Conservation (phyloP, 495 filamentous ascomycete genomes). For the Platismatia glauca region DNA sequence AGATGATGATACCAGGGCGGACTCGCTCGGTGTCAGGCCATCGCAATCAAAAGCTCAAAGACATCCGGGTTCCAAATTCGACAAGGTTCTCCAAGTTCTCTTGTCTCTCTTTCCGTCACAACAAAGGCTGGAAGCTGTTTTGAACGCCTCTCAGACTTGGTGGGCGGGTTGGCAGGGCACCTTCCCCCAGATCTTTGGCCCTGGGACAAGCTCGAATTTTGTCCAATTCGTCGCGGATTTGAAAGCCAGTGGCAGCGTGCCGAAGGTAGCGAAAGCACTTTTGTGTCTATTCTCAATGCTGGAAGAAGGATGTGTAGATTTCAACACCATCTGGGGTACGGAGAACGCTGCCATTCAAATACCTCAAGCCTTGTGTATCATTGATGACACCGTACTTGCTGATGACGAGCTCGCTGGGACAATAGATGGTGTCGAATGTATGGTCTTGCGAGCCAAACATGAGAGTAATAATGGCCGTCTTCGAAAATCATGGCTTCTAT, state of each 20-base stretch:
- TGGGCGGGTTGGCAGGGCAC: slow-evolving; percentile 31
- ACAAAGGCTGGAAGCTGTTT: slow-evolving; percentile 27
- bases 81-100: slow-evolving; percentile 27
- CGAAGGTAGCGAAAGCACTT: slow-evolving; percentile 32
- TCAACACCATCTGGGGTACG: background rate
- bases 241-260: slow-evolving; percentile 21
- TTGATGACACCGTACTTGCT: slow-evolving; percentile 34
- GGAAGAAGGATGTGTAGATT: slow-evolving; percentile 29
- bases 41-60: slow-evolving; percentile 2
- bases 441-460: slow-evolving; percentile 38
- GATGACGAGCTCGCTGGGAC: slow-evolving; percentile 43
- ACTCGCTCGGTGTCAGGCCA: background rate
- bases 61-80: slow-evolving; percentile 7
- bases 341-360: slow-evolving; percentile 18
- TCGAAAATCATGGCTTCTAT: slow-evolving; percentile 42
- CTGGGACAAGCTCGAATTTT: background rate
- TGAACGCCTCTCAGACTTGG: slow-evolving; percentile 26
- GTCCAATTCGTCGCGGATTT: slow-evolving; percentile 18
- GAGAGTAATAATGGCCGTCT: slow-evolving; percentile 43
- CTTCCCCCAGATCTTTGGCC: slow-evolving; percentile 24
- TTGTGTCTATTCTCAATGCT: slow-evolving; percentile 32
- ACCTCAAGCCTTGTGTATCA: slow-evolving; percentile 29
- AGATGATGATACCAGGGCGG: slow-evolving; percentile 10
- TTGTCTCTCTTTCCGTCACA: slow-evolving; percentile 30
- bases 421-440: slow-evolving; percentile 43